Evolutionary conservation across 2,329 filamentous ascomycete genomes (phyloP), one percentile per base, ranked within the genome.

Genomic region (Acrodontium crateriforme): DNA sequence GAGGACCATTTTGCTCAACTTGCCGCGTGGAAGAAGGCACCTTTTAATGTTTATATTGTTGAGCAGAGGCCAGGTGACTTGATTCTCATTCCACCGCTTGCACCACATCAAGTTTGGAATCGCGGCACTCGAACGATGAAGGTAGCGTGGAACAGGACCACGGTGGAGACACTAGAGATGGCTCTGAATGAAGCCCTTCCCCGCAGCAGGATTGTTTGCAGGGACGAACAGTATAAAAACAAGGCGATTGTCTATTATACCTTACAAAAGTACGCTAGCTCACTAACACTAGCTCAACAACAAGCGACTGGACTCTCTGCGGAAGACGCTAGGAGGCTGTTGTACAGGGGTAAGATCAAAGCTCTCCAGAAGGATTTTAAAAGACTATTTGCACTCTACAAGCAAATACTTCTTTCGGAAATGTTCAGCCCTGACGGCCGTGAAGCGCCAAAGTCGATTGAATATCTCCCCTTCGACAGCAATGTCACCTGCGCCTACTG

Each of bases 151-250:
- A 98, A 98, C 52, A 71, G 89, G 15, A 94, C 83, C 0, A 94
- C 85, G 0, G 78, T 80, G 2, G 84, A 95, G 47, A 95, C 89
- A 0, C 65, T 98, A 3, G 78, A 87, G 39, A 63, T 91, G 52
- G 89, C 87, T 1, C 54, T 95, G 12, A 69, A 74, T 34, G 89
- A 95, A 58, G 84, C 87, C 1, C 64, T 98, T 3, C 84, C 85
- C 0, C 83, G 84, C 42, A 82, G 85, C 7, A 72, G 84, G 9
- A 71, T 94, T 41, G 87, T 95, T 3, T 95, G 89, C 49, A 78
- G 89, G 19, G 89, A 98, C 41, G 89, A 98, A 52, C 87, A 95
- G 53, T 98, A 98, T 63, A 95, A 95, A 53, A 94, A 92, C 59
- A 95, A 95, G 52, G 82, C 85, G 4, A 94, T 95, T 32, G 67